Evolutionary conservation across 768 basidiomycete species (phyloP), one percentile per base, ranked within the genome.

Genomic region (Erythrobasidium yunnanense): DNA sequence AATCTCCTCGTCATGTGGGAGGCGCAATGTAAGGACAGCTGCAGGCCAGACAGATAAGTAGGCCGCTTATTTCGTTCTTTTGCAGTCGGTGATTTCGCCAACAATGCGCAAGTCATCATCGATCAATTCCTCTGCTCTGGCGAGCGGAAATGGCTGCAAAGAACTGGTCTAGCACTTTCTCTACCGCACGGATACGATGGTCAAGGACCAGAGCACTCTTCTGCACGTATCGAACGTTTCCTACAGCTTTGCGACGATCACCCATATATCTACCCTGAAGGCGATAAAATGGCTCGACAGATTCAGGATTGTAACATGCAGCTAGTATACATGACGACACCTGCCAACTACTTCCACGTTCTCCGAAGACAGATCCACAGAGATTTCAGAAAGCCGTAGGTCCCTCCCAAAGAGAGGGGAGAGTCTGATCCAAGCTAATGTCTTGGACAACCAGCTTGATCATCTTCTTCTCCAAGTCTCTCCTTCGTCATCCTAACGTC

Each of bases 281-380:
- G 82, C 1, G 84, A 92, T 77, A 95, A 93, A 80, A 78, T 92
- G 67, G 89, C 91, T 74, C 80, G 95, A 51, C 91, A 95, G 73
- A 91, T 96, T 74, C 95, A 99, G 79, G 95, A 99, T 76, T 95
- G 92, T 78, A 99, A 97, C 76, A 90, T 97, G 89, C 95, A 97
- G 78, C 87, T 99, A 70, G 90, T 93, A 29, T 97, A 97, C 78
- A 88, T 91, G 3, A 91, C 91, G 25, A 93, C 93, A 0, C 92
- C 95, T 55, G 69, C 72, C 55, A 74, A 74, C 49, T 71, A 86
- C 85, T 95, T 90, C 88, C 92, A 93, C 74, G 89, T 93, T 66
- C 86, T 97, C 53, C 89, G 92, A 77, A 86, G 92, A 69, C 92
- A 97, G 78, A 88, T 88, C 74, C 87, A 91, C 77, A 88, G 95